These are phyloP conservation scores for Cystobasidium slooffiae DNA, from an alignment of 1,284 basidiomycete genomes.

Conservation along the genomic window DNA sequence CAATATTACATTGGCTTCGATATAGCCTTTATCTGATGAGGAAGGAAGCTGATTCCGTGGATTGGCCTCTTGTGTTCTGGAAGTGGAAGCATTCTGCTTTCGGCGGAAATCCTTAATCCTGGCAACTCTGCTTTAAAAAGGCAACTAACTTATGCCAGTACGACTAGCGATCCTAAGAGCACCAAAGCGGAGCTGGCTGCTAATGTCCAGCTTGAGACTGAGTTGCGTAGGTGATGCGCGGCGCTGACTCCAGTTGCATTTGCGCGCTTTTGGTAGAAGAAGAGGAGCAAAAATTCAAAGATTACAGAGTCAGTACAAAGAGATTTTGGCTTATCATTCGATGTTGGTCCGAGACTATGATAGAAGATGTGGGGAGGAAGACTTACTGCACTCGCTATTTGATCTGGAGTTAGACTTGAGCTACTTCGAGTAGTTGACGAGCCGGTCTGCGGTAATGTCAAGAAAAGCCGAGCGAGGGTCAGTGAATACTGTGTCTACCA, in stretches of 20 bases:
- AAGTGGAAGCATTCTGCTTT: no score
- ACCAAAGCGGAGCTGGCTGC: conserved; percentile 3
- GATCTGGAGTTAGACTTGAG: neutral
- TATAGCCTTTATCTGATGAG: no score
- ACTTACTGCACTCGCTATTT: conserved; percentile 29
- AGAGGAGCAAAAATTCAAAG: no score
- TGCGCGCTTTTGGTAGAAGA: no score
- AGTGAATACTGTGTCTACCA: neutral
- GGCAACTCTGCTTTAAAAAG: neutral
- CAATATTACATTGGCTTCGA: no score
- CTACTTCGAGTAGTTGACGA: conserved; percentile 3
- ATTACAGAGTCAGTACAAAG: no score
- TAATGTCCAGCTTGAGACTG: conserved; percentile 14
- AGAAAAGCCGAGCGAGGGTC: neutral
- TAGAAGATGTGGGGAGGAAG: no score
- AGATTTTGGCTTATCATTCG: no score
- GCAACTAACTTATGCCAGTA: neutral
- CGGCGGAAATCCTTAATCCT: no score
- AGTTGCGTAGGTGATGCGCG: neutral
- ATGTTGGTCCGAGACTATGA: no score
- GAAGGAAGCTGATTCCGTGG: no score
- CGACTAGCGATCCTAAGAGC: conserved; percentile 3
- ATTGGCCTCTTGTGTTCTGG: no score
- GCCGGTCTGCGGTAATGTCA: neutral
- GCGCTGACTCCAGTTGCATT: conserved; percentile 43